Evolutionary conservation across 2,329 filamentous ascomycete species (phyloP).

Genomic region (Dactylonectria estremocensis): DNA sequence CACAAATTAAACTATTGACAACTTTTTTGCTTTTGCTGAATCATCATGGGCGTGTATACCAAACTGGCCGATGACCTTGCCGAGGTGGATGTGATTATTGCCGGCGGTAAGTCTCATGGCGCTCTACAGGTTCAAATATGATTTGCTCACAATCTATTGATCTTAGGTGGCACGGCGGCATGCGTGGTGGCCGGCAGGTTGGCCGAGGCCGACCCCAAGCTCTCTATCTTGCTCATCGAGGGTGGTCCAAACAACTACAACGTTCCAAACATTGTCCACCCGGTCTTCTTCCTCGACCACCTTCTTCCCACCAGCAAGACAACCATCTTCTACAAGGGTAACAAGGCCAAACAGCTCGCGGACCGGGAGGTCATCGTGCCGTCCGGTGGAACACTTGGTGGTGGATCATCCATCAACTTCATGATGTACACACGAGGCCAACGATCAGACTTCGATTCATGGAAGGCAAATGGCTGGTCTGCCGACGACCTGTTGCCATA

Average conservation of each 20-base stretch:
- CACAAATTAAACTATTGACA: background rate
- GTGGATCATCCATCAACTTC: slow-evolving; percentile 53
- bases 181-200: slow-evolving; percentile 52
- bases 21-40: slow-evolving; percentile 19
- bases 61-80: slow-evolving; percentile 16
- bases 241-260: slow-evolving; percentile 49
- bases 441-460: slow-evolving; percentile 52
- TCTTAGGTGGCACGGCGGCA: slow-evolving; percentile 51
- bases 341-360: slow-evolving; percentile 42
- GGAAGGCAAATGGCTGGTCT: slow-evolving; percentile 54
- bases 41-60: slow-evolving; percentile 18
- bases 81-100: slow-evolving; percentile 44
- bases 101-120: slow-evolving; percentile 31
- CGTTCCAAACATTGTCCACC: slow-evolving; percentile 47
- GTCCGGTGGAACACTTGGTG: slow-evolving; percentile 49
- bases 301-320: slow-evolving; percentile 43
- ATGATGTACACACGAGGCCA: slow-evolving; percentile 54
- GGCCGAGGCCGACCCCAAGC: slow-evolving; percentile 46
- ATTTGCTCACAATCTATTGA: background rate
- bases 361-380: slow-evolving; percentile 47
- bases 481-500: slow-evolving; percentile 51
- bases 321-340: slow-evolving; percentile 47
- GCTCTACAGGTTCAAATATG: background rate
- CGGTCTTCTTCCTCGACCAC: slow-evolving; percentile 46
- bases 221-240: slow-evolving; percentile 53